Evolutionary conservation across 352 stramenopile species (phyloP).

Genomic region (Phytophthora nicotianae): DNA sequence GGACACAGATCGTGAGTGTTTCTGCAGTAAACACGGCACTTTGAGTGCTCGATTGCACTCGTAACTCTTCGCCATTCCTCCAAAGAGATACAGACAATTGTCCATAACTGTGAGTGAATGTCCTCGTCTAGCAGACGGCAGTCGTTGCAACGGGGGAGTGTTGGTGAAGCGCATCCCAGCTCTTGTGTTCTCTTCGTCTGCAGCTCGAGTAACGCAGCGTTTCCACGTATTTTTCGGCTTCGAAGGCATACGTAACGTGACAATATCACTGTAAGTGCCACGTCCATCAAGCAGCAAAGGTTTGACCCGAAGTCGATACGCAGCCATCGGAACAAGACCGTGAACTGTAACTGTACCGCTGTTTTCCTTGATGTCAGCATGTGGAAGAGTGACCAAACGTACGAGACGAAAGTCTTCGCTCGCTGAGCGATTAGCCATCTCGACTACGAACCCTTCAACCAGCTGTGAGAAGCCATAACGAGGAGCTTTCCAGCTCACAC

Average conservation of each 20-base stretch:
- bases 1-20: conserved; percentile 34
- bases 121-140: conserved; percentile 63
- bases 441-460: conserved; percentile 54
- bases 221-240: conserved; percentile 54
- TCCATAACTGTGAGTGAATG: conserved; percentile 61
- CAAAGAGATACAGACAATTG: conserved; percentile 68
- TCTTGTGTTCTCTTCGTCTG: conserved; percentile 40
- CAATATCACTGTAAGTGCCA: conserved; percentile 41
- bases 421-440: conserved; percentile 61
- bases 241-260: conserved; percentile 39
- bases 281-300: conserved; percentile 45
- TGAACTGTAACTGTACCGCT: conserved; percentile 30
- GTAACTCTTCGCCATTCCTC: conserved; percentile 62
- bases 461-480: conserved; percentile 45
- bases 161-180: conserved; percentile 42
- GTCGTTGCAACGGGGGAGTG: conserved; percentile 30
- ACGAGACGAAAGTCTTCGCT: conserved; percentile 67
- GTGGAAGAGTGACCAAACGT: conserved; percentile 31
- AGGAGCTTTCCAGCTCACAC: conserved; percentile 46
- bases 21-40: conserved; percentile 39
- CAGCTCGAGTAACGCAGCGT: conserved; percentile 34
- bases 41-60: conserved; percentile 57
- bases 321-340: conserved; percentile 29
- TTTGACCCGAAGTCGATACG: conserved; percentile 68
- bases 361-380: conserved; percentile 6